Evolutionary conservation across 2,329 filamentous ascomycete genomes (phyloP).

Genomic region (Colletotrichum lupini): DNA sequence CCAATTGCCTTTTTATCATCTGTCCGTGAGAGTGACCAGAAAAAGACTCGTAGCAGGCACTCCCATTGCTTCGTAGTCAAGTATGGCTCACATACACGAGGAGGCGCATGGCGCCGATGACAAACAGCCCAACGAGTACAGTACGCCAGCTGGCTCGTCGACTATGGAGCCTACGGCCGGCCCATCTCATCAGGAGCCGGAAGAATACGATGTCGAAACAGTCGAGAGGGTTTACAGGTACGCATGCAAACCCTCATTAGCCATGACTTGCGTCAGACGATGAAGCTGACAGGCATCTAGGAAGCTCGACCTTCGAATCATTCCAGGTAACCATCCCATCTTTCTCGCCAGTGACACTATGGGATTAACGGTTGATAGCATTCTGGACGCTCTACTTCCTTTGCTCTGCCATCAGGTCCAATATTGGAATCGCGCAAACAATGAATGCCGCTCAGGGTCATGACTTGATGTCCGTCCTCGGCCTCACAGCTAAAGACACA

Average conservation of each 20-base stretch:
- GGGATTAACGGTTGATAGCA: conserved; percentile 55
- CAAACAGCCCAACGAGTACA: conserved; percentile 40
- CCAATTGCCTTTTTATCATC: background rate
- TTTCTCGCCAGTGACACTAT: background rate
- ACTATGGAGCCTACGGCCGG: conserved; percentile 8
- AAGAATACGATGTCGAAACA: conserved; percentile 60
- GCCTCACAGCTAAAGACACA: conserved; percentile 78
- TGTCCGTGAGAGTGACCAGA: conserved; percentile 41
- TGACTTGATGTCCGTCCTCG: conserved; percentile 78
- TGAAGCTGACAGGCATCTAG: conserved; percentile 39
- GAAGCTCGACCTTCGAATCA: conserved; percentile 69
- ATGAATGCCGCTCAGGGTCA: conserved; percentile 82
- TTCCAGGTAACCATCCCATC: conserved; percentile 57
- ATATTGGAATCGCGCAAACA: conserved; percentile 92
- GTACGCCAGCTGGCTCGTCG: conserved; percentile 17
- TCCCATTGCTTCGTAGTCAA: conserved; percentile 63
- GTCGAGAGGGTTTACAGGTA: conserved; percentile 66
- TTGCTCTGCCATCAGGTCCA: conserved; percentile 90
- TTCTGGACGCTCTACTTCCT: conserved; percentile 94
- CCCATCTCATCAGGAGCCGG: conserved; percentile 34
- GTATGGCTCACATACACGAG: conserved; percentile 54
- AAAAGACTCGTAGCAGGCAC: conserved; percentile 61
- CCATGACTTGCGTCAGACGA: background rate
- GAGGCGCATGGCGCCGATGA: conserved; percentile 46
- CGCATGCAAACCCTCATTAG: background rate